Conservation (phyloP, 1,284 basidiomycete genomes). For the Trametes versicolor region DNA sequence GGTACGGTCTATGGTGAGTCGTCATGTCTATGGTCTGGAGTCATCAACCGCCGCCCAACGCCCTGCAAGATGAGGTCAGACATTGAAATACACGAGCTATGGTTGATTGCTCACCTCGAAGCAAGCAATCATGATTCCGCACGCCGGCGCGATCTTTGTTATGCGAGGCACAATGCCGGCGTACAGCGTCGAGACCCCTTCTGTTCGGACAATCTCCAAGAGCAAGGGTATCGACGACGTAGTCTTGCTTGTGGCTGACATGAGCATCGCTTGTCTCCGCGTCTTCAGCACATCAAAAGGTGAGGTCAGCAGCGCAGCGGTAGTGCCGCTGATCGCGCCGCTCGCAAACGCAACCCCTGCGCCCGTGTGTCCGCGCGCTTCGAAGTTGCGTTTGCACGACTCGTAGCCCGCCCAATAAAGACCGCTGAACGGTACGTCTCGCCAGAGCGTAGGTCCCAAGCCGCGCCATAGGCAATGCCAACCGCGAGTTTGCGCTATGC, state of each 20-base stretch:
- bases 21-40: conserved; percentile 39
- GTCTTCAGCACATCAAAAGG: conserved; percentile 99
- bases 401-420: conserved; percentile 91
- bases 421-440: conserved; percentile 97
- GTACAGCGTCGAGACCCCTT: conserved; percentile 85
- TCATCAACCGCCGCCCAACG: conserved; percentile 59
- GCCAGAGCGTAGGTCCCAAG: conserved; percentile 91
- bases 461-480: conserved; percentile 87
- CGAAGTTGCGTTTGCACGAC: conserved; percentile 65
- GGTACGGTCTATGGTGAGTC: conserved; percentile 36
- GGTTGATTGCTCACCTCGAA: conserved; percentile 86
- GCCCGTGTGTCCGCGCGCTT: conserved; percentile 64
- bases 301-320: conserved; percentile 90
- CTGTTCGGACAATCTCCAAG: conserved; percentile 76
- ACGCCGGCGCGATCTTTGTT: conserved; percentile 98
- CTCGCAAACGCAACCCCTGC: conserved; percentile 83
- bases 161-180: conserved; percentile 90
- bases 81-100: not conserved
- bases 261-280: conserved; percentile 81
- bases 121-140: conserved; percentile 96
- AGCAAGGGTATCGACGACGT: conserved; percentile 70
- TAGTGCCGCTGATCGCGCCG: conserved; percentile 83
- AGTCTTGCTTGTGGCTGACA: conserved; percentile 54
- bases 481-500: conserved; percentile 72
- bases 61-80: conserved; percentile 51